phyloP scores from a whole-genome alignment of 116 monocot species.

The Phalaenopsis hybrid region DNA sequence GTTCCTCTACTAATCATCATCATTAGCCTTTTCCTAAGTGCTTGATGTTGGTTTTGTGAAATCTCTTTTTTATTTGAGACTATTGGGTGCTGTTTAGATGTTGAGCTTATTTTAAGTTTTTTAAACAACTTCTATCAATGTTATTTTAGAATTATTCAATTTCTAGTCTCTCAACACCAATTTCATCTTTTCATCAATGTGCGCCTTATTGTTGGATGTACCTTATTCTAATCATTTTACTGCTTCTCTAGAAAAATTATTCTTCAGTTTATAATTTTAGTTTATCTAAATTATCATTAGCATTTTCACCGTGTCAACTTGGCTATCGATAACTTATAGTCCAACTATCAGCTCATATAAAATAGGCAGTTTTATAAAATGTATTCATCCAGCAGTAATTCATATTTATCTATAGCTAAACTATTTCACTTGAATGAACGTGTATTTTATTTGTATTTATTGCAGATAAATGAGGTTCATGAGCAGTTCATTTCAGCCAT shows the following conservation, averaged over 20 bases:
- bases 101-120: too few species aligned
- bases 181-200: not conserved
- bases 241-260: too few species aligned
- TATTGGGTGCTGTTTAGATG: not conserved
- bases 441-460: not conserved
- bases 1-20: not conserved
- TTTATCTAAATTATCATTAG: too few species aligned
- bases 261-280: too few species aligned
- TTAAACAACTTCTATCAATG: not conserved
- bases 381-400: too few species aligned
- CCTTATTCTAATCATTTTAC: too few species aligned
- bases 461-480: constrained; percentile 20
- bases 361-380: too few species aligned
- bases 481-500: constrained; percentile 12
- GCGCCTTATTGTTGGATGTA: not conserved
- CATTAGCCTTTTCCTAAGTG: not conserved
- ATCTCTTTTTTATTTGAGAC: not conserved
- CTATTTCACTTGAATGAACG: not conserved
- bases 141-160: not conserved
- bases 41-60: not conserved
- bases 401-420: not conserved
- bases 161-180: not conserved
- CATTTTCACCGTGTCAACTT: too few species aligned
- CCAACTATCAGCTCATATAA: too few species aligned
- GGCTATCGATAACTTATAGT: too few species aligned